A percentile compares a stretch with the other conserved stretches of the same genome.
Evolutionary conservation across 768 basidiomycete species (phyloP).

Genomic region (Amanita inopinata): DNA sequence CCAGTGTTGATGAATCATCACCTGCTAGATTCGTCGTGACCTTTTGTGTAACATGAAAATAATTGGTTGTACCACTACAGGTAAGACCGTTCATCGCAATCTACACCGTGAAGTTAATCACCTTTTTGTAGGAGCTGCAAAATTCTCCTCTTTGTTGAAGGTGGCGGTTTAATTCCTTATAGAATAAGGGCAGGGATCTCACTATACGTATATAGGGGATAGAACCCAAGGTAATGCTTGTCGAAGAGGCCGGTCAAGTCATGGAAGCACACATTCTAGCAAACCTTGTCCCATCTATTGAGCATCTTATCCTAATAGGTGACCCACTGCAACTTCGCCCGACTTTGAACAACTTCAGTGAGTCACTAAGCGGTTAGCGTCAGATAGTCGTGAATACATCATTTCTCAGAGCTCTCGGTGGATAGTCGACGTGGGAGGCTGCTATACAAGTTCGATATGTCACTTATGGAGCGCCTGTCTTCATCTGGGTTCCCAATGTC

Average conservation of each 20-base stretch:
- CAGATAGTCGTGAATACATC: constrained; percentile 1
- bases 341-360: constrained; percentile 53
- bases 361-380: constrained; percentile 11
- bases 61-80: constrained; percentile 72
- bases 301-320: constrained; percentile 74
- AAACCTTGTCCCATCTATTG: constrained; percentile 51
- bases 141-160: constrained; percentile 46
- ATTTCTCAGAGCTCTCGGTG: constrained; percentile 48
- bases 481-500: constrained; percentile 53
- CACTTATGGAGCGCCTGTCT: constrained; percentile 68
- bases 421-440: constrained; percentile 47
- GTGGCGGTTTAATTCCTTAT: constrained; percentile 23
- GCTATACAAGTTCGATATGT: constrained; percentile 60
- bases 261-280: constrained; percentile 69
- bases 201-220: constrained; percentile 32
- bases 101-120: neutral
- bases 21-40: constrained; percentile 41
- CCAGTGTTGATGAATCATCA: neutral
- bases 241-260: constrained; percentile 80
- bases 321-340: constrained; percentile 73
- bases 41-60: constrained; percentile 48
- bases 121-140: constrained; percentile 48
- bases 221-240: constrained; percentile 50
- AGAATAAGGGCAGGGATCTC: neutral
- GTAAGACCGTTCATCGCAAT: constrained; percentile 22